Evolutionary conservation across 192 early-diverging fungal genomes (phyloP).

Genomic region (Coemansia umbellata): DNA sequence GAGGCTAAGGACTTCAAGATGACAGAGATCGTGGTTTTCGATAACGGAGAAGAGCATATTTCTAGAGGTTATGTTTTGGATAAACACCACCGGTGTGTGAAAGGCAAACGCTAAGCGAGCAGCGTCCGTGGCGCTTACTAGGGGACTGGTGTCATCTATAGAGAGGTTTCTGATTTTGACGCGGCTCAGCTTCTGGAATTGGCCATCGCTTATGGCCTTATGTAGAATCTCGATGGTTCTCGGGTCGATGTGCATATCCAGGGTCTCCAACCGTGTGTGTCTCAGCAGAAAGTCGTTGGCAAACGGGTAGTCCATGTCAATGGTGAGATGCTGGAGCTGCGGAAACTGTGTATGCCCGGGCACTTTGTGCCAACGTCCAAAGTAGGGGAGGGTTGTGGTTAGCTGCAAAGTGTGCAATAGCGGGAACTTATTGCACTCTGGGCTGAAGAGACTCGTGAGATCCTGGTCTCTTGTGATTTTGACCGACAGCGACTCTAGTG

Average conservation of each 20-base stretch:
- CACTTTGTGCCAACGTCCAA: too few relatives aligned
- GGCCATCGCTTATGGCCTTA: background rate
- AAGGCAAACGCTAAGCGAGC: conserved; percentile 8
- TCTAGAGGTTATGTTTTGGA: conserved; percentile 7
- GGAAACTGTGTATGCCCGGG: too few relatives aligned
- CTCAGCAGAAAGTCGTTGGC: conserved; percentile 15
- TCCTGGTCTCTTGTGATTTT: too few relatives aligned
- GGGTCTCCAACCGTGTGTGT: conserved; percentile 3
- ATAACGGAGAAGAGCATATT: background rate
- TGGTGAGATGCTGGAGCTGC: background rate
- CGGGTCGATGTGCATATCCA: conserved; percentile 5
- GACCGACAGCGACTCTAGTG: conserved; percentile 1
- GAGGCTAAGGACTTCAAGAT: background rate
- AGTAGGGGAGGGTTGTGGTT: too few relatives aligned
- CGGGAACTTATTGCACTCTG: too few relatives aligned
- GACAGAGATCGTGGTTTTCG: background rate
- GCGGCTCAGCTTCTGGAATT: background rate
- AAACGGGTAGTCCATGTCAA: conserved; percentile 30
- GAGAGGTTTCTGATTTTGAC: conserved; percentile 10
- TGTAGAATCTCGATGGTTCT: conserved; percentile 7
- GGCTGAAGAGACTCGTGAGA: too few relatives aligned
- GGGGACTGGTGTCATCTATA: background rate
- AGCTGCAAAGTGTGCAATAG: too few relatives aligned
- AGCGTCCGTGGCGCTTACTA: background rate
- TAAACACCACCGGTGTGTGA: background rate